Base-by-base conservation (phyloP, 768 basidiomycete species). In the Leccinum incarnatum region DNA sequence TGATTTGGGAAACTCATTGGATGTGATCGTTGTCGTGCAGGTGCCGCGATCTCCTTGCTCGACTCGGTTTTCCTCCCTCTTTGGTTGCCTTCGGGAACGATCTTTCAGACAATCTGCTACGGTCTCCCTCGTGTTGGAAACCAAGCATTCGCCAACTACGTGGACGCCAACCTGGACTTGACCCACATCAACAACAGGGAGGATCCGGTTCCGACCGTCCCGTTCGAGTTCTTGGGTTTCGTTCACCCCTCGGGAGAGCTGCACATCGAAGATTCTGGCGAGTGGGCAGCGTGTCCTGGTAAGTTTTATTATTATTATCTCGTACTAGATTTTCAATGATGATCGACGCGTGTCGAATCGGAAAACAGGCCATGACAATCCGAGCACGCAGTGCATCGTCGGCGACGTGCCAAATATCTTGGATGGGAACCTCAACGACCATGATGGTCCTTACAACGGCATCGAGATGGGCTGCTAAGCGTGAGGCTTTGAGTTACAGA, bases 261-360 rank as follows among this genome's bases (percentile, higher is more conserved):
- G 2, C 79, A 81, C 59, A 80, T 80, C 17, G 67, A 77, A 57
- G 76, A 80, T 48, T 76, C 74, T 3, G 76, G 74, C 0, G 68
- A 72, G 19, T 89, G 87, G 86, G 69, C 77, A 25, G 57, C 72
- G 7, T 89, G 87, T 62, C 78, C 84, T 5, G 83, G 84, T 77
- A 37, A 25, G 47, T 54, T 29, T 30, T 30, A 0, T 2, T 34
- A 21, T 29, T 15, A 1, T 17, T 52, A 30, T 30, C 11, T 6
- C 7, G 15, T 12, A 11, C 3, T 8, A 2, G 7, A 6, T 37
- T 45, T 52, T 50, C n/a, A 60, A n/a, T 21, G 12, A 57, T 9
- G 34, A 45, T 2, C 19, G 11, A 17, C 23, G 14, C 7, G 27
- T 27, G 27, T 27, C 27, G 27, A 27, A 27, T 27, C 7, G 27